Conservation (phyloP, 257 asterid genomes). For the Nicotiana obtusifolia region DNA sequence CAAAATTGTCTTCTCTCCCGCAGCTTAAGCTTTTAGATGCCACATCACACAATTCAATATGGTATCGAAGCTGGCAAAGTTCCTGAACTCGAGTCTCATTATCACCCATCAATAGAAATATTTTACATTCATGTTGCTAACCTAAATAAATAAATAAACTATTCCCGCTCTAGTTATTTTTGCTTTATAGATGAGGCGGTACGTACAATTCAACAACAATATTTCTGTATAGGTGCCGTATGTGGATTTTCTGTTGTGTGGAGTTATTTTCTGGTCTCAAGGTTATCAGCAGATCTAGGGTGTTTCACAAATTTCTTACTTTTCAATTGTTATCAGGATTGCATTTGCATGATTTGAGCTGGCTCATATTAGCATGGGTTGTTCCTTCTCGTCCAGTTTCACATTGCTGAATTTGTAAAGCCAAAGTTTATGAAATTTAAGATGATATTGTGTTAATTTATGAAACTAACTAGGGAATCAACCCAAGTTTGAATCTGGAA, state of each 20-base stretch:
- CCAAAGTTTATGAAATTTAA: no score
- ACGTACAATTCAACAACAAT: background rate
- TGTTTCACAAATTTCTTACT: background rate
- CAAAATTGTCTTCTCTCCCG: background rate
- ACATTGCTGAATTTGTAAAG: background rate
- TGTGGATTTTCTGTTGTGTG: background rate
- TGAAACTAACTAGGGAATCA: background rate
- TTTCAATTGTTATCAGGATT: background rate
- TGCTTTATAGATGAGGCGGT: background rate
- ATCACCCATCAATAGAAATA: background rate
- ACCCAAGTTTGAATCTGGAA: background rate
- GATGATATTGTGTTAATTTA: background rate
- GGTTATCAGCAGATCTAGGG: background rate
- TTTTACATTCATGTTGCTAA: background rate
- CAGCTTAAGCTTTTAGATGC: background rate
- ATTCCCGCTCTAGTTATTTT: background rate
- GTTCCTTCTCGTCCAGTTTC: background rate
- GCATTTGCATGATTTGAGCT: background rate
- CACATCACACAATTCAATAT: background rate
- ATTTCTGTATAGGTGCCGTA: background rate
- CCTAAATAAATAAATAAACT: background rate
- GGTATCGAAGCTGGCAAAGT: background rate
- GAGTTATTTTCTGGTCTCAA: background rate
- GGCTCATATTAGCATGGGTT: background rate
- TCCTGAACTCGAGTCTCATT: background rate